Base-by-base conservation (phyloP, 805 yeast species). In the Jamesozyma lodderae region DNA sequence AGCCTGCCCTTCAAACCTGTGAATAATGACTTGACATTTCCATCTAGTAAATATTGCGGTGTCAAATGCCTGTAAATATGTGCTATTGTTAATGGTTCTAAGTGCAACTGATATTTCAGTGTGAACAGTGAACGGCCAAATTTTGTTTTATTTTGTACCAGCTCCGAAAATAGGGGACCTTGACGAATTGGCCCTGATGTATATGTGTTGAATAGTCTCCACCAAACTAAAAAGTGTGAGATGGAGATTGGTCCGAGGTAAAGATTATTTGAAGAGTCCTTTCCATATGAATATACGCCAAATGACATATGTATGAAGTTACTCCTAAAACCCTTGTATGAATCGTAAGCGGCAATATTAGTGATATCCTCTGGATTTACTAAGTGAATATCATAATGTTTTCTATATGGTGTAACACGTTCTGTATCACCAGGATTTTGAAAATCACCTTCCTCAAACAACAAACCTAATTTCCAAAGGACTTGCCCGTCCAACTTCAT, bases 201-300 rank as follows among this genome's bases (percentile, higher is more conserved):
- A 41, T 77, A 78, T n/a, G 87, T 77, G 26, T 75, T 70, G 57
- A 87, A 87, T 43, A 81, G 67, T 25, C 65, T 61, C 94, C 95
- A 86, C 96, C 96, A 88, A 9, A 59, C 59, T 45, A 74, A 69
- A 59, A 87, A 86, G 46, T 81, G 90, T 1, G 63, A 49, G 42
- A 85, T 66, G 0, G 78, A 67, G n/a, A 68, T 66, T 1, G 95
- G 95, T 2, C 86, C 72, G 36, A 87, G 59, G 53, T 86, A 85
- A 4, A 80, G 68, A 4, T 84, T 66, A 54, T 86, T 87, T 41
- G 72, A 68, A n/a, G 70, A 58, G 57, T 40, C 63, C 54, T 43
- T 69, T 43, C 44, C 43, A 6, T 46, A 48, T 11, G 66, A 55
- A 35, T 45, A 52, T 18, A 63, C 59, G 6, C 66, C 66, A 36